Evolutionary conservation across 176 grass and related monocot genomes (phyloP), one percentile per base, ranked within the genome.

Genomic region (Lolium perenne): DNA sequence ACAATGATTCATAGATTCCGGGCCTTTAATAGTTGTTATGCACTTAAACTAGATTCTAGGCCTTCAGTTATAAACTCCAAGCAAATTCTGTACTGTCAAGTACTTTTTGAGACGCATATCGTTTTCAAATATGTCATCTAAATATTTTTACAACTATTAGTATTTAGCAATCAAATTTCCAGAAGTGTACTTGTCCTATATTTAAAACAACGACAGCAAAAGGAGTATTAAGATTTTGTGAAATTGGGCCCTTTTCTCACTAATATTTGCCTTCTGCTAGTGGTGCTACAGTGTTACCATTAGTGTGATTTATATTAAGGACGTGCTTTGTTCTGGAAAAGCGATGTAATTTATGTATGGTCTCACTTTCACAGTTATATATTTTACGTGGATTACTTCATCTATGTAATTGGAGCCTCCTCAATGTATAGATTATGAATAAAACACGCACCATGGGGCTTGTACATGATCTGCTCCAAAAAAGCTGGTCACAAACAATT

Each of bases 301-400:
- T 47, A 47, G 0, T 47, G 46, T 47, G 46, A 47, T 47, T 47
- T 0, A 10, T 25, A 45, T 25, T 9, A 26, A 26, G 21, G 13
- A 50, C 2, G 5, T 41, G 3, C 62, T 47, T 67, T 67, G n/a
- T 8, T 25, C 71, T 49, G 5, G 13, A 50, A 2, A 74, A 74
- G 45, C 72, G 17, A 53, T 50, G 14, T 9, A 14, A 75, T 75
- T 83, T 78, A 38, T 1, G 17, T 40, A 69, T 77, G 48, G 45
- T 82, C 21, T 59, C 40, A 70, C 8, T 77, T 68, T 82, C 22
- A 47, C 14, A 25, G 25, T 70, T 40, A 29, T 53, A 54, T 74
- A 7, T 78, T 10, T 12, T 1, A 41, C 26, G 20, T 75, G 32
- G 38, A 55, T 53, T n/a, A 5, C 18, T 54, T 48, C 17, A 53